A percentile compares a stretch with the other conserved stretches of the same genome.
These are phyloP conservation scores for Peronosclerospora sorghi DNA, from an alignment of 352 stramenopile species.

Conservation along the genomic window DNA sequence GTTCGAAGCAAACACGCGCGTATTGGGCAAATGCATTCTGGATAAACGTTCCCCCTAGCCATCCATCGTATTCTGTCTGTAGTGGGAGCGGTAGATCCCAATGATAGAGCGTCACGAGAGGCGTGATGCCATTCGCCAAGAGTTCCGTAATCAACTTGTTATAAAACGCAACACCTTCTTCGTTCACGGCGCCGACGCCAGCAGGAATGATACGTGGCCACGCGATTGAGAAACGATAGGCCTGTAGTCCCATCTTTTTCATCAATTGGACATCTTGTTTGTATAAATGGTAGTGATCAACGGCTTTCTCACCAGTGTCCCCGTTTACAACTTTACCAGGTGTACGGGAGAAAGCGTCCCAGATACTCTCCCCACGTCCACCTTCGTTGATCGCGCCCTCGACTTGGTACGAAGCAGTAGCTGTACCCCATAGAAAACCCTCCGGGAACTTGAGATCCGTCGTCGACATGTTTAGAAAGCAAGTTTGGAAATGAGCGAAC, in stretches of 20 bases:
- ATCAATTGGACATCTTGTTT: slow-evolving; percentile 87
- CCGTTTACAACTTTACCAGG: slow-evolving; percentile 49
- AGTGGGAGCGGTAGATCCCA: slow-evolving; percentile 89
- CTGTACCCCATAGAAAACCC: slow-evolving; percentile 78
- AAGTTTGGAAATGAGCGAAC: no score
- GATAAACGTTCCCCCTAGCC: slow-evolving; percentile 33
- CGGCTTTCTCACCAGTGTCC: slow-evolving; percentile 76
- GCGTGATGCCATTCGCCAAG: slow-evolving; percentile 72
- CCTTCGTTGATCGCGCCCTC: slow-evolving; percentile 82
- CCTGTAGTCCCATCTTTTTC: slow-evolving; percentile 79
- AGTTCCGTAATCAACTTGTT: slow-evolving; percentile 83
- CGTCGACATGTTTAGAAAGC: no score
- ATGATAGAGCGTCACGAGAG: slow-evolving; percentile 91
- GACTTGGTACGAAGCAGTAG: slow-evolving; percentile 89
- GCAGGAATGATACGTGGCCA: slow-evolving; percentile 88
- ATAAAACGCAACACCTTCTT: slow-evolving; percentile 86
- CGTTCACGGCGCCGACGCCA: slow-evolving; percentile 65
- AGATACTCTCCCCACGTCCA: slow-evolving; percentile 80
- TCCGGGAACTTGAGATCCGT: no score
- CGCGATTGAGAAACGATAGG: slow-evolving; percentile 86
- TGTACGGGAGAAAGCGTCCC: slow-evolving; percentile 82
- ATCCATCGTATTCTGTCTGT: slow-evolving; percentile 49
- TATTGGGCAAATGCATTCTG: slow-evolving; percentile 71
- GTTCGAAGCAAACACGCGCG: slow-evolving; percentile 77
- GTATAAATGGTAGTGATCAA: slow-evolving; percentile 87